Base-by-base conservation (phyloP, 805 yeast species). In the Candida sithepensis region DNA sequence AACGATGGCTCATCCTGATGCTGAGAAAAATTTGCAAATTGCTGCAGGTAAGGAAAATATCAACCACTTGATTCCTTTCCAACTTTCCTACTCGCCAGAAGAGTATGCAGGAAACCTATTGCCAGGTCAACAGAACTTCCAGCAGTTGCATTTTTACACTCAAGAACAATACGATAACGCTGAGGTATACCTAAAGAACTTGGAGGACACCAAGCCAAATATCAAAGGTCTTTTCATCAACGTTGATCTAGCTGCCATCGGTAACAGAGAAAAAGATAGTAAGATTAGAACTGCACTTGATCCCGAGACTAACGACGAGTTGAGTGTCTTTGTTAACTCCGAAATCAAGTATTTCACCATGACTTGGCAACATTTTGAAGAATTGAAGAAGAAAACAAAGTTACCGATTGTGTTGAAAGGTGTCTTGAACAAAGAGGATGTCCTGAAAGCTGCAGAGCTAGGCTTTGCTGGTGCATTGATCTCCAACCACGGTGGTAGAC, bases 251-350 rank as follows among this genome's bases (percentile, higher is more conserved):
- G 92, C 96, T 3, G 84, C 85, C 48, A 70, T 88, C 38, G 96
- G 96, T 8, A 78, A 91, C 51, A 78, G 96, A 54, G 96, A 89
- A 65, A 88, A 86, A 62, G 97, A 89, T 60, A 79, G 81, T 80
- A 78, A 88, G 51, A 69, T 81, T 48, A 85, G 85, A 64, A 78
- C 79, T 49, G 66, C 72, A 22, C 72, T 79, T 75, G 77, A 56
- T 75, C 74, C 71, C 2, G 55, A 45, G 3, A 28, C 45, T 3
- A 44, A 44, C n/a, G 50, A 43, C 0, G 54, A 45, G 26, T 44
- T 60, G 32, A 42, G 39, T 12, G 44, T 33, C 18, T 50, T 50
- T 47, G 53, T 38, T 10, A 28, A 43, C 16, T 30, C 39, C 8
- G 50, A 45, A 6, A 46, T 44, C 6, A 40, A 46, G n/a, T 55